Evolutionary conservation across 768 basidiomycete genomes (phyloP).

Genomic region (Cystofilobasidium capitatum): DNA sequence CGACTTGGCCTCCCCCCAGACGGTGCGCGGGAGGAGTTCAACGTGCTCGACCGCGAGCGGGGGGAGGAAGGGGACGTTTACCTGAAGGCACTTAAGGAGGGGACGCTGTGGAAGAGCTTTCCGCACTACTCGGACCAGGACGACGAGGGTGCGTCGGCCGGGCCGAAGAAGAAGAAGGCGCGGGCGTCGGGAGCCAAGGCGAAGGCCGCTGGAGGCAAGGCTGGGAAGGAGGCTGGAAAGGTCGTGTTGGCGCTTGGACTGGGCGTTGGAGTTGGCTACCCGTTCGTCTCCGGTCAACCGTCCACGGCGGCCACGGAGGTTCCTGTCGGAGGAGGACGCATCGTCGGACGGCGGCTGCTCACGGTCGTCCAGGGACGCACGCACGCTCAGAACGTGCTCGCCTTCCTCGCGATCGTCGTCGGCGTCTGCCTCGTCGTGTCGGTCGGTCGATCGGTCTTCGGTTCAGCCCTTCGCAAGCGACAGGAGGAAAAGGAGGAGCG

Average conservation of each 20-base stretch:
- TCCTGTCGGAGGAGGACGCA: background rate
- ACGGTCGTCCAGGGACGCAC: too few species aligned
- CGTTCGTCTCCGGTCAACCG: background rate
- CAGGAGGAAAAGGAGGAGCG: too few species aligned
- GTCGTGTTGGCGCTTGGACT: background rate
- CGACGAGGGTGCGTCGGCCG: background rate
- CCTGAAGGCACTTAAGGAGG: conserved; percentile 1
- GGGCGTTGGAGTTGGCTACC: background rate
- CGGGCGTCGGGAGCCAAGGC: background rate
- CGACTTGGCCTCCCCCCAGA: background rate
- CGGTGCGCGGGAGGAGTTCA: background rate
- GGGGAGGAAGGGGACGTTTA: background rate
- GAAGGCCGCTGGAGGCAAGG: background rate
- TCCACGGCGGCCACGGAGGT: background rate
- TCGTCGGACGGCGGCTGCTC: background rate
- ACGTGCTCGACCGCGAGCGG: background rate
- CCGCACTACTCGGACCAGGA: background rate
- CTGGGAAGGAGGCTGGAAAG: background rate
- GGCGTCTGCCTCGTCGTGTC: background rate
- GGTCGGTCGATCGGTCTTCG: background rate
- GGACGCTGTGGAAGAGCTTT: background rate
- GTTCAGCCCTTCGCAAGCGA: too few species aligned
- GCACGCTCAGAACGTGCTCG: background rate
- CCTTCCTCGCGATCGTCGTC: background rate
- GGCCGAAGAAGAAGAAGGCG: background rate